phyloP scores from a whole-genome alignment of 2,329 filamentous ascomycete species.

The Penicillium italicum region DNA sequence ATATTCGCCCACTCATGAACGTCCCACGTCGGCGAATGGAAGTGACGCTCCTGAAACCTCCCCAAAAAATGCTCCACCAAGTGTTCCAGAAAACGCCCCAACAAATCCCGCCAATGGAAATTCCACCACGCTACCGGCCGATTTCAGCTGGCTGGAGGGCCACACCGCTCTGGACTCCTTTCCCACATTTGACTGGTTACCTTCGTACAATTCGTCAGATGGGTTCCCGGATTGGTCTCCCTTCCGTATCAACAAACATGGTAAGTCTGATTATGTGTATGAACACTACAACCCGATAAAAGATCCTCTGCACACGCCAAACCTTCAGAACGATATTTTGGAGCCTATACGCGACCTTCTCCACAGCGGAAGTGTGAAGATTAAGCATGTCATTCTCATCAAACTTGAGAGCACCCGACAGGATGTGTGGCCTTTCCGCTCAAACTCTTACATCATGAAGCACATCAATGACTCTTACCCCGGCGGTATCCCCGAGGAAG shows the following conservation, averaged over 20 bases:
- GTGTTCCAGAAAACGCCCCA: neutral
- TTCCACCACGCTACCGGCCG: neutral
- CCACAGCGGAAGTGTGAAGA: conserved; percentile 29
- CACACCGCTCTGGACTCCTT: conserved; percentile 13
- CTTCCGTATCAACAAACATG: conserved; percentile 5
- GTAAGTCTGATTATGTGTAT: neutral
- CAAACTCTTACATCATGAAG: conserved; percentile 33
- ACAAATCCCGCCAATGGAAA: neutral
- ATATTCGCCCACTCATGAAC: neutral
- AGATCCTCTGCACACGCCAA: conserved; percentile 15
- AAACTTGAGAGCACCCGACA: conserved; percentile 46
- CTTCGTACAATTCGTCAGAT: conserved; percentile 1
- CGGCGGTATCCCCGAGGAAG: conserved; percentile 32
- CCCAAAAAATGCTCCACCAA: neutral
- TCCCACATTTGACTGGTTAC: conserved; percentile 17
- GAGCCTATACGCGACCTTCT: conserved; percentile 13
- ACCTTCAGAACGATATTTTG: conserved; percentile 16
- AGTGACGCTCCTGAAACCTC: neutral
- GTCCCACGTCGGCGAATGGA: neutral
- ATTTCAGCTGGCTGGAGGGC: conserved; percentile 16
- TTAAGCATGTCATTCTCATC: conserved; percentile 44
- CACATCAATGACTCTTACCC: conserved; percentile 36
- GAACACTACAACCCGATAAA: conserved; percentile 13
- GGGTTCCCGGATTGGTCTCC: conserved; percentile 14
- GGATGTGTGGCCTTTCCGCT: conserved; percentile 44